phyloP scores from a whole-genome alignment of 2,329 filamentous ascomycete species.

The Nigrospora oryzae region DNA sequence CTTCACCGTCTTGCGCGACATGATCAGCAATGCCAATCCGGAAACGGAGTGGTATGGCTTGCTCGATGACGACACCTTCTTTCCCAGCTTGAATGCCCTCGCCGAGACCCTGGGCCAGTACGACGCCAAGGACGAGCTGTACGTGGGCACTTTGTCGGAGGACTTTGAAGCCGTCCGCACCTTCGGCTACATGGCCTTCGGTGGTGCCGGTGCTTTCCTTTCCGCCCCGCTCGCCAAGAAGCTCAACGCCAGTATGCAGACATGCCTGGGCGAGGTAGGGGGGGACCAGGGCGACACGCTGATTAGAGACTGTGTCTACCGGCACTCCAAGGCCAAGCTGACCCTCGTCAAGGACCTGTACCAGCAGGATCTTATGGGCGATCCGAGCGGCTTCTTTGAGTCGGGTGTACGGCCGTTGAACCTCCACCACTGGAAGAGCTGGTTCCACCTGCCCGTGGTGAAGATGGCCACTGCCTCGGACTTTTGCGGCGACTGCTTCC shows the following conservation, averaged over 20 bases:
- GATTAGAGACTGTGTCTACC: conserved; percentile 48
- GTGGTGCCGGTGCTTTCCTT: conserved; percentile 52
- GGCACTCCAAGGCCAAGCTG: conserved; percentile 43
- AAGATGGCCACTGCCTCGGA: conserved; percentile 38
- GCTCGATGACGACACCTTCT: conserved; percentile 58
- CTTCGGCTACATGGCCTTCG: conserved; percentile 52
- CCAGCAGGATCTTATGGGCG: conserved; percentile 47
- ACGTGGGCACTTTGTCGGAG: conserved; percentile 51
- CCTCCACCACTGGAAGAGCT: conserved; percentile 57
- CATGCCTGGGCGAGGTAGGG: conserved; percentile 35
- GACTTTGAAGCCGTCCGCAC: conserved; percentile 39
- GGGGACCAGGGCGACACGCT: conserved; percentile 43
- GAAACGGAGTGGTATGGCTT: conserved; percentile 46
- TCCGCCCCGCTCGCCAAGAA: conserved; percentile 41
- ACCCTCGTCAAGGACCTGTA: conserved; percentile 45
- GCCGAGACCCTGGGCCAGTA: conserved; percentile 35
- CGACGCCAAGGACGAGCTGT: conserved; percentile 39
- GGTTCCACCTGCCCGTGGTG: conserved; percentile 43
- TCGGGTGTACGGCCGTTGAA: conserved; percentile 43
- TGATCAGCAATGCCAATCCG: conserved; percentile 32
- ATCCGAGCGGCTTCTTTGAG: conserved; percentile 53
- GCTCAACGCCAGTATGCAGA: conserved; percentile 36
- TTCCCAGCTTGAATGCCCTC: conserved; percentile 43
- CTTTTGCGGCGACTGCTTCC: conserved; percentile 50
- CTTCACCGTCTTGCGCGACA: conserved; percentile 44